Percentiles rank a stretch among this genome's conserved stretches.
These are phyloP conservation scores for Centella asiatica DNA, from an alignment of 129 eudicot genomes.

Conservation along the genomic window DNA sequence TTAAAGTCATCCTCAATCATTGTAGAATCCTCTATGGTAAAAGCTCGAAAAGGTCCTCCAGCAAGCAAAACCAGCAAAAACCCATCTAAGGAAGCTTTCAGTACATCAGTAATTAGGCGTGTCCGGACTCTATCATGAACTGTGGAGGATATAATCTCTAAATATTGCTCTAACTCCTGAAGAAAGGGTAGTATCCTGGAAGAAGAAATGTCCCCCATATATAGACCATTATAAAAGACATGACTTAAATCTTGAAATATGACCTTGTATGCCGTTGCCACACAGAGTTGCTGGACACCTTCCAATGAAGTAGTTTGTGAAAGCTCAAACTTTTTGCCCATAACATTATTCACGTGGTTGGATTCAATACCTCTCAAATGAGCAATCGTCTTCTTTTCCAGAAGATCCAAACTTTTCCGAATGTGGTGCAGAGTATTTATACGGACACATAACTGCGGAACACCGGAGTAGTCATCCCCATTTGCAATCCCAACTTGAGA, in stretches of 20 bases:
- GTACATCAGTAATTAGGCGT: constrained; percentile 67
- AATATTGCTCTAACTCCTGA: constrained; percentile 62
- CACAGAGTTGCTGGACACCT: constrained; percentile 77
- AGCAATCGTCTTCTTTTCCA: constrained; percentile 77
- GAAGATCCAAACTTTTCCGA: constrained; percentile 53
- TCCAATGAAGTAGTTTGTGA: constrained; percentile 65
- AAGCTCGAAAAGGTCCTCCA: constrained; percentile 79
- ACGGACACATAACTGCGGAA: constrained; percentile 74
- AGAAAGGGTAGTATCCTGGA: constrained; percentile 72
- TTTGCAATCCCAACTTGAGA: constrained; percentile 63
- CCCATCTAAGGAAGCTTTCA: constrained; percentile 89
- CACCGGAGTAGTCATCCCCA: constrained; percentile 43
- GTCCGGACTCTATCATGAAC: constrained; percentile 73
- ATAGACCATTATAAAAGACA: constrained; percentile 63
- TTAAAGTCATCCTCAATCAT: constrained; percentile 78
- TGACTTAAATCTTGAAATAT: constrained; percentile 75
- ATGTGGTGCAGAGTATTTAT: constrained; percentile 71
- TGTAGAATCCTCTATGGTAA: constrained; percentile 56
- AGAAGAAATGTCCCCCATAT: constrained; percentile 68
- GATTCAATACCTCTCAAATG: constrained; percentile 69
- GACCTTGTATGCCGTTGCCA: constrained; percentile 60
- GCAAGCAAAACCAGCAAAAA: constrained; percentile 81
- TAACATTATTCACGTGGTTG: constrained; percentile 48
- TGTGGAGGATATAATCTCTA: constrained; percentile 57
- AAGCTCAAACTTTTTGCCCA: constrained; percentile 64